Evolutionary conservation across 2,329 filamentous ascomycete genomes (phyloP), one percentile per base, ranked within the genome.

Genomic region (Aspergillus spinulosporus): DNA sequence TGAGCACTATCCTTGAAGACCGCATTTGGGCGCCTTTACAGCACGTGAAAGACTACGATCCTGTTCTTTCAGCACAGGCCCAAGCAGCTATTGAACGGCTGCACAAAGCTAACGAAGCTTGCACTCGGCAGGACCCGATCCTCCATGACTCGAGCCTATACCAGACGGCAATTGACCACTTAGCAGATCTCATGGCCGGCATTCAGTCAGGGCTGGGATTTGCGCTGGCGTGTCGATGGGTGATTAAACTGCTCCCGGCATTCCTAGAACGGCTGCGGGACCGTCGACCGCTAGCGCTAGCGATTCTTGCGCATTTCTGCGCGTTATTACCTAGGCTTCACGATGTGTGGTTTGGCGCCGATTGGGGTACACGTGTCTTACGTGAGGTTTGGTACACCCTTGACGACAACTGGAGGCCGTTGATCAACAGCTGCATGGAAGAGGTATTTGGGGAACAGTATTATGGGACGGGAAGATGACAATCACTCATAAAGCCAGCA

Each of bases 361-460:
- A 86, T 42, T 86, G 88, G 64, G 81, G 85, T 14, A 80, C 82
- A n/a, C 80, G 84, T 54, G 86, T 89, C 64, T 83, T 89, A 5
- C 82, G 84, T 67, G 86, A 86, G 15, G 79, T 88, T 21, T 73
- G 70, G 68, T 56, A 62, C 34, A 57, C 67, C 12, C 44, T 74
- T 44, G 68, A 72, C 51, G 65, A 66, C 34, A 55, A 64, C 45
- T 72, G 69, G 68, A 69, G 65, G 52, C 64, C 67, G 2, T 52
- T 70, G 43, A 49, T 69, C 12, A 59, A 67, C 21, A 67, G 65
- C 65, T 66, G 68, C 5, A 71, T 73, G 69, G 57, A 56, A 37
- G 64, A 64, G 21, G 66, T 70, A 15, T 66, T 72, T 36, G 69
- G 68, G 4, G 54, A 62, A 5, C 59, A 63, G 31, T 68, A 64